Evolutionary conservation across 257 asterid genomes (phyloP).

Genomic region (Lycium ferocissimum): DNA sequence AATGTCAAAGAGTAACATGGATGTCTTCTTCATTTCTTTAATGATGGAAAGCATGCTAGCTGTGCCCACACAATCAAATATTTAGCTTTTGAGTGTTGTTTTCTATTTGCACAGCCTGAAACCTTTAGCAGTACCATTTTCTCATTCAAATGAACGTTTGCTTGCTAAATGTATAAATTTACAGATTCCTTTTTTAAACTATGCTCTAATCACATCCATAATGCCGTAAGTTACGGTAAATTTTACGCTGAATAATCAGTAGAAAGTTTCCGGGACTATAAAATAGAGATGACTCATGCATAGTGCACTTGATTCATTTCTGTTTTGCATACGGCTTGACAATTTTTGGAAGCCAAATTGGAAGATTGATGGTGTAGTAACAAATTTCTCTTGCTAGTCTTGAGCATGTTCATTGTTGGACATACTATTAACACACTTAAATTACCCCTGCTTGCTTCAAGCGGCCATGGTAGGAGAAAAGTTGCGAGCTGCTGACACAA

Average conservation of each 20-base stretch:
- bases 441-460: not conserved
- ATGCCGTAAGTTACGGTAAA: not conserved
- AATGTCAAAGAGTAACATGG: not conserved
- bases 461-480: not conserved
- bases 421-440: not conserved
- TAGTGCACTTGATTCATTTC: not conserved
- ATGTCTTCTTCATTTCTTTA: not conserved
- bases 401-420: not conserved
- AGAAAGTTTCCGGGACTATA: not conserved
- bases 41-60: not conserved
- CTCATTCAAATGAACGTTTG: too few relatives aligned
- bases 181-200: too few relatives aligned
- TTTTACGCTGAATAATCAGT: not conserved
- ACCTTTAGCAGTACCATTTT: too few relatives aligned
- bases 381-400: not conserved
- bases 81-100: not conserved
- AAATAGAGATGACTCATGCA: not conserved
- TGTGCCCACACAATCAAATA: too few relatives aligned
- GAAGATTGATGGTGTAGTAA: not conserved
- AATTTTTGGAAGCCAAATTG: too few relatives aligned
- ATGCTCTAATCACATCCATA: not conserved
- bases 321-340: too few relatives aligned
- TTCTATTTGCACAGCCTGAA: not conserved
- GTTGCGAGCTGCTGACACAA: slow-evolving; percentile 24
- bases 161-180: too few relatives aligned